A percentile compares a stretch with the other conserved stretches of the same genome.
Conservation (phyloP, 768 basidiomycete species). For the Boletus sp. region DNA sequence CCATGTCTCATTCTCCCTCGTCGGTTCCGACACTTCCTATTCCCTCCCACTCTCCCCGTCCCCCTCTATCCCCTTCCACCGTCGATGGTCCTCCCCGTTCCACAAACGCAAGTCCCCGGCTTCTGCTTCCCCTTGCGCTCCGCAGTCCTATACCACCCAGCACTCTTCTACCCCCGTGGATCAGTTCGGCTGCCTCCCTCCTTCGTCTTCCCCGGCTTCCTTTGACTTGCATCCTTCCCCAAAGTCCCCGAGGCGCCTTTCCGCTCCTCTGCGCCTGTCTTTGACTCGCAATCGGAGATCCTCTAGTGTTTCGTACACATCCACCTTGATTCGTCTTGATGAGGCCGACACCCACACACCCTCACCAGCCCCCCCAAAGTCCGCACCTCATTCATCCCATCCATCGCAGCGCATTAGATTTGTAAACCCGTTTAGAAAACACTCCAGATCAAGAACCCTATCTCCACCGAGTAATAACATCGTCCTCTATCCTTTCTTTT, state of each 20-base stretch:
- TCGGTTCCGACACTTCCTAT: background rate
- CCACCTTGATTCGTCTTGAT: background rate
- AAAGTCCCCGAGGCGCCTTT: background rate
- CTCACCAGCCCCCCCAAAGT: background rate
- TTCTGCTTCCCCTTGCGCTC: background rate
- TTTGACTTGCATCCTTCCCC: background rate
- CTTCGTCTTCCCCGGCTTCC: background rate
- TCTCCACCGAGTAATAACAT: slow-evolving; percentile 15
- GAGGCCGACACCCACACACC: background rate
- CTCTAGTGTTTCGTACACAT: background rate
- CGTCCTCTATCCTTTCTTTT: background rate
- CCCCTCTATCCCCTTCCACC: background rate
- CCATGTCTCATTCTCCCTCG: slow-evolving; percentile 16
- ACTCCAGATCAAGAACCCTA: slow-evolving; percentile 12
- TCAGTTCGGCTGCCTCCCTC: slow-evolving; percentile 4
- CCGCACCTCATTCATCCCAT: background rate
- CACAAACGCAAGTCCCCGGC: background rate
- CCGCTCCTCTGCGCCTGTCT: slow-evolving; percentile 6
- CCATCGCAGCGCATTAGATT: slow-evolving; percentile 13
- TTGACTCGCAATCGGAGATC: slow-evolving; percentile 10
- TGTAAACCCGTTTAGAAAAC: slow-evolving; percentile 17
- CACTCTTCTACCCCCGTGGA: background rate
- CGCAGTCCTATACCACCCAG: background rate
- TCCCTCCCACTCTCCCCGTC: background rate
- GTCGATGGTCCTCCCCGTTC: slow-evolving; percentile 1